Evolutionary conservation across 1,284 basidiomycete species (phyloP).

Genomic region (Pterula multifida): DNA sequence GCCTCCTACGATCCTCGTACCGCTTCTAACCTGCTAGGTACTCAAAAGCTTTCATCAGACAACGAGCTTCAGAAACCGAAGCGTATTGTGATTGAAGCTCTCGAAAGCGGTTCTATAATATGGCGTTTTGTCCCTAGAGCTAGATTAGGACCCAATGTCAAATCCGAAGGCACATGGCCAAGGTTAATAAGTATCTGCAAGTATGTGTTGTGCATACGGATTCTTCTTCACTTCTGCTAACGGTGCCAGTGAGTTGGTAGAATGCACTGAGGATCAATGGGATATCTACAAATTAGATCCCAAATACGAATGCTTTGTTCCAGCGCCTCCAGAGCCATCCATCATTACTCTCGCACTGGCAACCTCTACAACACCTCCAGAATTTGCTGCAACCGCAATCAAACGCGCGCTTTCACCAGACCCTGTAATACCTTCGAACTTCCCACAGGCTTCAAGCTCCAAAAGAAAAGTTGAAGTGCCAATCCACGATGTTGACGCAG

Average conservation of each 20-base stretch:
- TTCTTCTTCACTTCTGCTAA: background rate
- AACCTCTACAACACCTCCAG: conserved; percentile 9
- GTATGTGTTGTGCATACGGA: conserved; percentile 27
- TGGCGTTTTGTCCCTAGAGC: conserved; percentile 72
- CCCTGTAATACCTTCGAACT: conserved; percentile 17
- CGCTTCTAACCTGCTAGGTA: conserved; percentile 26
- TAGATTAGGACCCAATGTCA: conserved; percentile 36
- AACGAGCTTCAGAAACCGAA: conserved; percentile 43
- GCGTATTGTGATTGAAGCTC: conserved; percentile 58
- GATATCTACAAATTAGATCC: conserved; percentile 72
- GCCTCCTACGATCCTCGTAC: conserved; percentile 57
- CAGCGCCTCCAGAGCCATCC: conserved; percentile 27
- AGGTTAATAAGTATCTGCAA: conserved; percentile 52
- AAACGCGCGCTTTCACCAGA: conserved; percentile 14
- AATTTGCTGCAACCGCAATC: conserved; percentile 8
- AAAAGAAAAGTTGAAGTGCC: conserved; percentile 6
- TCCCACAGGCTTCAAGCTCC: conserved; percentile 15
- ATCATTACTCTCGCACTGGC: conserved; percentile 22
- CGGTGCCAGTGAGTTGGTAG: conserved; percentile 29
- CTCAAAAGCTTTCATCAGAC: conserved; percentile 27
- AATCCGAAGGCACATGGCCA: conserved; percentile 60
- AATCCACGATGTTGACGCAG: conserved; percentile 28
- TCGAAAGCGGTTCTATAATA: conserved; percentile 33
- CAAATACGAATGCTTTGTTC: conserved; percentile 50
- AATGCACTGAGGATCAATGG: conserved; percentile 64